These are phyloP conservation scores for Aspergillus wentii DNA, from an alignment of 495 filamentous ascomycete genomes.

Conservation along the genomic window DNA sequence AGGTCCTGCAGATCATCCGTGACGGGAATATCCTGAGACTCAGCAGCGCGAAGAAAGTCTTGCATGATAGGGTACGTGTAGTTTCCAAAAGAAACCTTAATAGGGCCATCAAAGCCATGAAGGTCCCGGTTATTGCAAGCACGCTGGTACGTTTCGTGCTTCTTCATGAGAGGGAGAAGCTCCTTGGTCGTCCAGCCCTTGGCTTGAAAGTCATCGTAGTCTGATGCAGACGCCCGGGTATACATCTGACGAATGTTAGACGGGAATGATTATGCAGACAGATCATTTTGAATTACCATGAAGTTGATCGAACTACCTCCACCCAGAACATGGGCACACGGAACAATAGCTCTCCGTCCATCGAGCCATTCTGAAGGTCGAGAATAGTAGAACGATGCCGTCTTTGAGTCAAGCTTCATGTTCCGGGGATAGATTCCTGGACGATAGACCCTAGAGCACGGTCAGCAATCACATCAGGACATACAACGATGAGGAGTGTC, in stretches of 20 bases:
- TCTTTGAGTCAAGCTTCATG: constrained; percentile 82
- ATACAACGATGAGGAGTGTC: neutral
- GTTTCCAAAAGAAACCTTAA: constrained; percentile 82
- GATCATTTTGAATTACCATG: constrained; percentile 45
- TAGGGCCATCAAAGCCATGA: constrained; percentile 76
- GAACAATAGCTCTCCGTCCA: constrained; percentile 70
- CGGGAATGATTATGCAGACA: no score
- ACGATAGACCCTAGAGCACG: constrained; percentile 52
- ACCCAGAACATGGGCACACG: constrained; percentile 72
- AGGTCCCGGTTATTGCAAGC: constrained; percentile 69
- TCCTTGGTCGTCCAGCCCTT: constrained; percentile 79
- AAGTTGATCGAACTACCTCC: constrained; percentile 81
- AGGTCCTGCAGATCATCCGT: constrained; percentile 69
- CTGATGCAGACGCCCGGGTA: constrained; percentile 73
- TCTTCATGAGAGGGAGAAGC: constrained; percentile 74
- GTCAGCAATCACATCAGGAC: constrained; percentile 1
- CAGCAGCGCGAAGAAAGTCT: constrained; percentile 75
- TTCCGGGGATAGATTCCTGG: constrained; percentile 76
- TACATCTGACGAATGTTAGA: no score
- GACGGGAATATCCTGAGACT: constrained; percentile 69
- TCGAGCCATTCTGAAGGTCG: constrained; percentile 67
- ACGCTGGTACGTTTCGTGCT: constrained; percentile 80
- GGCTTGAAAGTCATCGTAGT: constrained; percentile 81
- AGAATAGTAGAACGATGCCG: constrained; percentile 80
- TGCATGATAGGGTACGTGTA: constrained; percentile 68